Conservation (phyloP, 306 rosid genomes). For the Vigna angularis region DNA sequence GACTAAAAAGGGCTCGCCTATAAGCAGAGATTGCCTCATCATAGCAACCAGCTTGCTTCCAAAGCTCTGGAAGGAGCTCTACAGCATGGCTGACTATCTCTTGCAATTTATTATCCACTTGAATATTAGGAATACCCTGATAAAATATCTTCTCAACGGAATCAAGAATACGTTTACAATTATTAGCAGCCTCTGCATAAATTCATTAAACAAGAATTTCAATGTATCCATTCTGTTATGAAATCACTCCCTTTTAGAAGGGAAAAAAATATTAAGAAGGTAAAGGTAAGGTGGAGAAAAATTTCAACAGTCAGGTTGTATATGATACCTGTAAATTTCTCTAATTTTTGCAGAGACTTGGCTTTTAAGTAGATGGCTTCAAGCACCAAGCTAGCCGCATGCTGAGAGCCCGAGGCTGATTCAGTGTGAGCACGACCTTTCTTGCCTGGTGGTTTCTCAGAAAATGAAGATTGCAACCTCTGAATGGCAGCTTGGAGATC, state of each 20-base stretch:
- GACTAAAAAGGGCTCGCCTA: conserved; percentile 86
- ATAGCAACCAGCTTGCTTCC: conserved; percentile 71
- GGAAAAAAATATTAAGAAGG: conserved; percentile 21
- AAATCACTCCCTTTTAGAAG: conserved; percentile 35
- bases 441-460: conserved; percentile 67
- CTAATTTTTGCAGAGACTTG: conserved; percentile 88
- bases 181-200: conserved; percentile 84
- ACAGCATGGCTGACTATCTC: conserved; percentile 86
- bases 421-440: conserved; percentile 70
- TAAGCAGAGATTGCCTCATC: conserved; percentile 80
- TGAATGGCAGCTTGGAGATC: conserved; percentile 95
- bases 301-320: conserved; percentile 29
- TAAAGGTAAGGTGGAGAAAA: conserved; percentile 28
- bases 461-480: conserved; percentile 74
- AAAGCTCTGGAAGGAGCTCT: conserved; percentile 96
- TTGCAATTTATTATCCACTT: conserved; percentile 86
- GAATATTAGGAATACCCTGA: conserved; percentile 75
- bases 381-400: conserved; percentile 92
- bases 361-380: conserved; percentile 97
- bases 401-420: conserved; percentile 76
- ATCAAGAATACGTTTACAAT: conserved; percentile 82
- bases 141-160: conserved; percentile 87
- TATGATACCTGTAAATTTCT: conserved; percentile 69
- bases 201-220: conserved; percentile 48
- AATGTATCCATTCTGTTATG: conserved; percentile 26